Evolutionary conservation across 2,329 filamentous ascomycete species (phyloP).

Genomic region (Bipolaris victoriae): DNA sequence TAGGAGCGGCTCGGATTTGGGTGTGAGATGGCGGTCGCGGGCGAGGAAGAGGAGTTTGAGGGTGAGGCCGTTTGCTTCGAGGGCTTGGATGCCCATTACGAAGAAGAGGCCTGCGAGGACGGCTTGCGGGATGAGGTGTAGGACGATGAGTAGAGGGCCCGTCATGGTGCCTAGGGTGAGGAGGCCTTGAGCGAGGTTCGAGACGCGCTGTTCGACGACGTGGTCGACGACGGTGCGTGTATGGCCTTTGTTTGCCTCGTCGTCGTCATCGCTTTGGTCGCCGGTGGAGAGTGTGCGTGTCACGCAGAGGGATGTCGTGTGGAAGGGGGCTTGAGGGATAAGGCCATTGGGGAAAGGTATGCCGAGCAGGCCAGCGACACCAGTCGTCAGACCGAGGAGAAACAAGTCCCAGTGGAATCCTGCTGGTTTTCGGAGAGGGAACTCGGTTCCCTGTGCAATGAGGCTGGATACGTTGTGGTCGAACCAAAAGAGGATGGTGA

Average conservation of each 20-base stretch:
- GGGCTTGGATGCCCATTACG: constrained; percentile 60
- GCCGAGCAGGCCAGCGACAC: constrained; percentile 62
- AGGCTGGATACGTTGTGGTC: constrained; percentile 75
- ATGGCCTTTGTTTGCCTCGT: constrained; percentile 52
- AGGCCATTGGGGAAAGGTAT: constrained; percentile 65
- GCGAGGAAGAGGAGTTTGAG: constrained; percentile 58
- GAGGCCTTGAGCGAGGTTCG: constrained; percentile 62
- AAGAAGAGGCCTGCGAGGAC: constrained; percentile 65
- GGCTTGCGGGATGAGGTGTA: constrained; percentile 61
- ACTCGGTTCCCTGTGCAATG: constrained; percentile 62
- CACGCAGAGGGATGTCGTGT: constrained; percentile 60
- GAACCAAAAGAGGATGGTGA: constrained; percentile 88
- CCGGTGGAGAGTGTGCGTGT: constrained; percentile 49
- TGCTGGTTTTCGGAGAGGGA: constrained; percentile 62
- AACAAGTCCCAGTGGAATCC: constrained; percentile 69
- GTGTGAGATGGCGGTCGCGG: constrained; percentile 55
- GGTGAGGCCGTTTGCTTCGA: constrained; percentile 61
- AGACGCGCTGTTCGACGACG: constrained; percentile 64
- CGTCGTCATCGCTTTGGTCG: constrained; percentile 50
- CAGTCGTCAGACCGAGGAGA: constrained; percentile 62
- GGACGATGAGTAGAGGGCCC: constrained; percentile 59
- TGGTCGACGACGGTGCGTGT: constrained; percentile 51
- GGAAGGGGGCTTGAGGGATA: constrained; percentile 65
- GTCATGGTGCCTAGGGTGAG: constrained; percentile 64
- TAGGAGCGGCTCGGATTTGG: constrained; percentile 56